These are phyloP conservation scores for Sarcocystis neurona DNA, from an alignment of 169 alveolate species.

Conservation along the genomic window DNA sequence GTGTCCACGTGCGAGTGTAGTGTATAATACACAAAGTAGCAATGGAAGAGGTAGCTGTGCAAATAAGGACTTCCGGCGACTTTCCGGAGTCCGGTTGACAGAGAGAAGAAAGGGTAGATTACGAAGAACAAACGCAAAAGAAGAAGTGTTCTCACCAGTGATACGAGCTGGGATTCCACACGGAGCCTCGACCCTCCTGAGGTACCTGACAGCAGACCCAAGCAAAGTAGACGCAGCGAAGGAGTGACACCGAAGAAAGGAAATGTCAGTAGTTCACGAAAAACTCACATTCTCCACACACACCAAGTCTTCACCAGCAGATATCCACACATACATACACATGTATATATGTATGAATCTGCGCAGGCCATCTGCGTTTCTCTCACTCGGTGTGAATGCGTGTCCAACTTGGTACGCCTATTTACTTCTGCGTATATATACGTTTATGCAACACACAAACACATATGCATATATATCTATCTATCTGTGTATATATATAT, in stretches of 20 bases:
- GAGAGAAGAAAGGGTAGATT: neutral
- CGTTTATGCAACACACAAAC: neutral
- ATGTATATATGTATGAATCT: too few relatives aligned
- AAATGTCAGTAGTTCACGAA: too few relatives aligned
- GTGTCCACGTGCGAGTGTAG: too few relatives aligned
- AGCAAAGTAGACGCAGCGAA: neutral
- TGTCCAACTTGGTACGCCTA: neutral
- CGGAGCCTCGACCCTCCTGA: slow-evolving; percentile 30
- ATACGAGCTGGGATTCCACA: slow-evolving; percentile 14
- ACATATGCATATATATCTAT: neutral
- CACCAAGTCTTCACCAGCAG: too few relatives aligned
- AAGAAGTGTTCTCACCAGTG: slow-evolving; percentile 12
- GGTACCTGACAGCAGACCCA: neutral
- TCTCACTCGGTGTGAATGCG: too few relatives aligned
- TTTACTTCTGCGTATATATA: neutral
- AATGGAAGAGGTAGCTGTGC: neutral
- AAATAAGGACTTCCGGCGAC: neutral
- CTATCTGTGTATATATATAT: neutral
- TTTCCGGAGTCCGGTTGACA: neutral
- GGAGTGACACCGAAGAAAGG: neutral
- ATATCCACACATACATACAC: too few relatives aligned
- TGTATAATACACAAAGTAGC: neutral
- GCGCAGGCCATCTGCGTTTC: too few relatives aligned
- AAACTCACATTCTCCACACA: too few relatives aligned
- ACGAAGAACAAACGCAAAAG: neutral